Evolutionary conservation across 805 yeast species (phyloP).

Genomic region (Tetrapisispora taiwanensis): DNA sequence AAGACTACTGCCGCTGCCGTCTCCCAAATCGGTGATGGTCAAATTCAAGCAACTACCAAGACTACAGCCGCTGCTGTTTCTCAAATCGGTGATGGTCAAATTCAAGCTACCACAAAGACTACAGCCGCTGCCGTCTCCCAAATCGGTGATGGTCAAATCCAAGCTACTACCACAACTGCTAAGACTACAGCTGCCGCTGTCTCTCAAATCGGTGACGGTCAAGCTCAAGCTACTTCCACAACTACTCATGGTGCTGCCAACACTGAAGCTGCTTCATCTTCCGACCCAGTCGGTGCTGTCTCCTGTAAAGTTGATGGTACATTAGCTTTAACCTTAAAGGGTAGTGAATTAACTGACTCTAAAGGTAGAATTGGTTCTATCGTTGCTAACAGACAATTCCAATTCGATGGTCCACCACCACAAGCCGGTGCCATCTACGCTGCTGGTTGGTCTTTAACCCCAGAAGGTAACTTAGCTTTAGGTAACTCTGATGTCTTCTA

Average conservation of each 20-base stretch:
- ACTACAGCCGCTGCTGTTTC: constrained; percentile 31
- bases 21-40: constrained; percentile 34
- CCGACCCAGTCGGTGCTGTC: constrained; percentile 9
- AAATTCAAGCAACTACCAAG: constrained; percentile 24
- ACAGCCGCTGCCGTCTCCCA: constrained; percentile 30
- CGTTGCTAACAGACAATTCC: constrained; percentile 64
- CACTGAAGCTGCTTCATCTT: constrained; percentile 28
- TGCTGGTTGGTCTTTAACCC: constrained; percentile 45
- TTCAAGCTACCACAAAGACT: constrained; percentile 23
- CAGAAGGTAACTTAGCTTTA: constrained; percentile 45
- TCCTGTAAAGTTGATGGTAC: constrained; percentile 33
- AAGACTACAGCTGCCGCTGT: constrained; percentile 17
- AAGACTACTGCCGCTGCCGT: constrained; percentile 18
- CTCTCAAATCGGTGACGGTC: constrained; percentile 44
- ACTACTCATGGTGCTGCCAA: constrained; percentile 18
- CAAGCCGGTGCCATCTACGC: constrained; percentile 55
- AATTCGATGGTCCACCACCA: constrained; percentile 65
- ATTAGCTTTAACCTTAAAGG: constrained; percentile 39
- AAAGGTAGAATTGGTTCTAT: constrained; percentile 55
- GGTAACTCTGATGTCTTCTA: constrained; percentile 46
- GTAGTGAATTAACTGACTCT: constrained; percentile 39
- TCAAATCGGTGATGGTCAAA: constrained; percentile 39
- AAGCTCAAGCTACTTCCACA: constrained; percentile 34
- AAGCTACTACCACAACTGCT: constrained; percentile 25
- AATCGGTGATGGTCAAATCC: constrained; percentile 34